These are phyloP conservation scores for Blastobotrys petasosporus DNA, from an alignment of 1,139 yeast genomes.

Conservation along the genomic window DNA sequence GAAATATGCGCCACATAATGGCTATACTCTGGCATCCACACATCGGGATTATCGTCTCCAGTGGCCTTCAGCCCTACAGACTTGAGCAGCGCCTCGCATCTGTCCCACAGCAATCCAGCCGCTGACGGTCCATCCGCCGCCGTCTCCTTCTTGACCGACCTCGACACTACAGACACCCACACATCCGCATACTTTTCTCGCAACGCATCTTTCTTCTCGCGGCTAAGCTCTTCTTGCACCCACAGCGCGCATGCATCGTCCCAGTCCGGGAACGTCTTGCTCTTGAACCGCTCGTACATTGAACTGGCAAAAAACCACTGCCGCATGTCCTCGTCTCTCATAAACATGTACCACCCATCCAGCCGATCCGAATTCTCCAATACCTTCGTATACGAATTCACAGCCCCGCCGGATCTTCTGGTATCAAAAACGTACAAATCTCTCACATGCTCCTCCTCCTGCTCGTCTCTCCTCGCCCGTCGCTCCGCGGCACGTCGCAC, in stretches of 20 bases:
- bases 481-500: neutral
- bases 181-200: conserved; percentile 10
- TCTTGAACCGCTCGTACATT: conserved; percentile 4
- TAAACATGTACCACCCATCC: conserved; percentile 9
- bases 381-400: neutral
- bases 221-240: conserved; percentile 8
- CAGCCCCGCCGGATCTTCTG: too few relatives aligned
- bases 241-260: conserved; percentile 8
- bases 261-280: conserved; percentile 2
- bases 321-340: conserved; percentile 7
- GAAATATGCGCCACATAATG: too few relatives aligned
- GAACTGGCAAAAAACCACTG: conserved; percentile 10
- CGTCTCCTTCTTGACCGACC: neutral
- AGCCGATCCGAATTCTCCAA: neutral
- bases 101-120: too few relatives aligned
- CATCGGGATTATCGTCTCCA: too few relatives aligned
- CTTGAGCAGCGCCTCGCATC: too few relatives aligned
- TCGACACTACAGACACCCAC: conserved; percentile 7
- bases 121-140: neutral
- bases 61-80: too few relatives aligned
- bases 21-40: too few relatives aligned
- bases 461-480: too few relatives aligned
- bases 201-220: conserved; percentile 9
- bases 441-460: too few relatives aligned
- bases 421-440: too few relatives aligned